Evolutionary conservation across 176 grass and related monocot genomes (phyloP), one percentile per base, ranked within the genome.

Genomic region (Neostapfia colusana): DNA sequence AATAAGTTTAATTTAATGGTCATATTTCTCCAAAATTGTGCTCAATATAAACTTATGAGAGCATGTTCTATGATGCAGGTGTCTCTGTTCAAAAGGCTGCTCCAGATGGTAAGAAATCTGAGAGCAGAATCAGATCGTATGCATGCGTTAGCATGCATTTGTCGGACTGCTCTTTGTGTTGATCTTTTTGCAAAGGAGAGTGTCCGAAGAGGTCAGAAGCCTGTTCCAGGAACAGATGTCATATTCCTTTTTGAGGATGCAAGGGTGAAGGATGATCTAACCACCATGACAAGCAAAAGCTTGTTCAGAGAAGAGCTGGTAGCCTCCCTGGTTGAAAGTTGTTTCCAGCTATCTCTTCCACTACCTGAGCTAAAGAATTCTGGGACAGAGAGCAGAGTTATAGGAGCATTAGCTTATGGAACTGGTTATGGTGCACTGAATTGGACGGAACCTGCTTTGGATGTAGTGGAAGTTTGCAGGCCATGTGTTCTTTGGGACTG

Each of bases 131-230:
- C 95, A 71, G 95, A 99, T 77, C 84, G 89, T 40, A 99, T 99
- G 95, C 87, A 99, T 81, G 91, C 95, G 68, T 70, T 95, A 76
- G 95, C 95, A 55, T 99, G 95, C 62, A 99, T 99, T 86, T 92
- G 89, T 60, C 89, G 89, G 60, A 95, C 95, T 24, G 91, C 95
- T 27, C 91, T 99, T 64, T 95, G 95, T 86, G 95, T 99, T 67
- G 95, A 99, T 90, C 95, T 99, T 86, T 99, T 99, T 81, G 95
- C 91, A 58, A 99, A 99, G 83, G 91, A 95, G 82, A 99, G 95
- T 76, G 91, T 87, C 13, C 84, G 95, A 73, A 89, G 95, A 90
- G 91, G 95, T 21, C 91, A 99, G 62, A 99, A 99, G 43, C 95
- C 95, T 18, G 88, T 95, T 59, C 80, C 92, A 49, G 95, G 95